phyloP scores from a whole-genome alignment of 306 rosid genomes.

The Rosa chinensis region DNA sequence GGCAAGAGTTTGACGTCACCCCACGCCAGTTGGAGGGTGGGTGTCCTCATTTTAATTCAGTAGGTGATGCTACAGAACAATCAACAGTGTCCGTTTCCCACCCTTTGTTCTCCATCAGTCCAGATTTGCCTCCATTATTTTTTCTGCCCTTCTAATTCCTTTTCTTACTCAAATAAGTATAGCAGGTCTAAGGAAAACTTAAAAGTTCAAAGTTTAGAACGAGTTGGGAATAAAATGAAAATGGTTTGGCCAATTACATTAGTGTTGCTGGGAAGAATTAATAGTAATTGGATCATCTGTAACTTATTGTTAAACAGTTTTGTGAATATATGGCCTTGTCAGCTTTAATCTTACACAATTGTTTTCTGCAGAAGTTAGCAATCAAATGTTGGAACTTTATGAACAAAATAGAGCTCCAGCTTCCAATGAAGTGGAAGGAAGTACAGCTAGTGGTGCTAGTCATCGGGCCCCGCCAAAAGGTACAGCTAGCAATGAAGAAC shows the following conservation, averaged over 20 bases:
- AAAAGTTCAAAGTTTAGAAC: not conserved
- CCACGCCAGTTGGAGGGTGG: conserved; percentile 99
- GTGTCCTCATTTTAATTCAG: conserved; percentile 54
- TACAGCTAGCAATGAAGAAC: conserved; percentile 63
- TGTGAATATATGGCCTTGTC: not conserved
- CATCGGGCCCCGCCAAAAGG: conserved; percentile 45
- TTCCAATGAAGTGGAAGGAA: conserved; percentile 72
- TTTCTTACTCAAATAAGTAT: not conserved
- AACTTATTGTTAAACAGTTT: not conserved
- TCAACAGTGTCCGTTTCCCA: conserved; percentile 20
- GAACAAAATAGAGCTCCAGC: conserved; percentile 83
- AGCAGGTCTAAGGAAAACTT: not conserved
- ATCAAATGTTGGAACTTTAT: conserved; percentile 96
- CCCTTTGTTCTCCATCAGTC: conserved; percentile 1
- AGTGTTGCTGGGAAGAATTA: not conserved
- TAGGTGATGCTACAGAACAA: conserved; percentile 30
- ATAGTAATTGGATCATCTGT: not conserved
- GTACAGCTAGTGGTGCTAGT: conserved; percentile 51
- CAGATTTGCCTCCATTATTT: not conserved
- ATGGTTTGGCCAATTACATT: not conserved
- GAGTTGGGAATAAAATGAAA: not conserved
- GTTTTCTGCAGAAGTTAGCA: conserved; percentile 87
- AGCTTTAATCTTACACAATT: conserved; percentile 29
- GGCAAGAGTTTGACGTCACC: conserved; percentile 99
- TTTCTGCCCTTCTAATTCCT: not conserved